Conservation (phyloP, 345 rosid species). For the Excoecaria cochinchinensis region DNA sequence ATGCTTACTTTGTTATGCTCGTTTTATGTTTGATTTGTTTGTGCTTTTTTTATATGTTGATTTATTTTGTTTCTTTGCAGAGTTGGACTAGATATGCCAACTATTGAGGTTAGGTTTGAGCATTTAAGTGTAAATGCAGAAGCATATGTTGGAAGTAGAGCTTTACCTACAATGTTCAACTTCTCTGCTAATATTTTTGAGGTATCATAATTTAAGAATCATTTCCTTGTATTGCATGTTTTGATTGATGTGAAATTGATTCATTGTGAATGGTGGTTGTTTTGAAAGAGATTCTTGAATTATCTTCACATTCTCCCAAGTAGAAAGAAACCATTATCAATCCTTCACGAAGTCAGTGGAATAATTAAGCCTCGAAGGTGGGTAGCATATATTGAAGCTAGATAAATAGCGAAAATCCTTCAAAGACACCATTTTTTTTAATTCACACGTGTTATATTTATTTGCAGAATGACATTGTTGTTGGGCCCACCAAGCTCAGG, state of each 20-base stretch:
- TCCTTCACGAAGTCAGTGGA: conserved; percentile 51
- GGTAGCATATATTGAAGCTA: not conserved
- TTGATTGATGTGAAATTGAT: conserved; percentile 25
- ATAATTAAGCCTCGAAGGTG: conserved; percentile 57
- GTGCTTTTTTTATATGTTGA: not conserved
- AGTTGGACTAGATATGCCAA: conserved; percentile 82
- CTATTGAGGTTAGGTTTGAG: conserved; percentile 86
- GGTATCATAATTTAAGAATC: conserved; percentile 26
- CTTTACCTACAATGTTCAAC: conserved; percentile 59
- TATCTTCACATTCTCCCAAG: conserved; percentile 48
- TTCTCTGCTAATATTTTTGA: conserved; percentile 46
- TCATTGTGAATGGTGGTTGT: not conserved
- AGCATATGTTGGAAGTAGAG: conserved; percentile 64
- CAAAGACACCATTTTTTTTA: not conserved
- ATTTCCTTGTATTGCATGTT: not conserved
- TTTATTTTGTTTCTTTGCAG: conserved; percentile 31
- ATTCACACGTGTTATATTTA: not conserved
- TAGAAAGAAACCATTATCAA: conserved; percentile 45
- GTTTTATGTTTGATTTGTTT: not conserved
- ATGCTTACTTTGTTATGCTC: not conserved
- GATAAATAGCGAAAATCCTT: not conserved
- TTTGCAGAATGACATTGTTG: conserved; percentile 55
- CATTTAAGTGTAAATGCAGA: conserved; percentile 62
- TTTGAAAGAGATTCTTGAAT: conserved; percentile 41
- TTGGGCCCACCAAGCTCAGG: conserved; percentile 65